Evolutionary conservation across 2,329 filamentous ascomycete species (phyloP).

Genomic region (Colletotrichum abscissum): DNA sequence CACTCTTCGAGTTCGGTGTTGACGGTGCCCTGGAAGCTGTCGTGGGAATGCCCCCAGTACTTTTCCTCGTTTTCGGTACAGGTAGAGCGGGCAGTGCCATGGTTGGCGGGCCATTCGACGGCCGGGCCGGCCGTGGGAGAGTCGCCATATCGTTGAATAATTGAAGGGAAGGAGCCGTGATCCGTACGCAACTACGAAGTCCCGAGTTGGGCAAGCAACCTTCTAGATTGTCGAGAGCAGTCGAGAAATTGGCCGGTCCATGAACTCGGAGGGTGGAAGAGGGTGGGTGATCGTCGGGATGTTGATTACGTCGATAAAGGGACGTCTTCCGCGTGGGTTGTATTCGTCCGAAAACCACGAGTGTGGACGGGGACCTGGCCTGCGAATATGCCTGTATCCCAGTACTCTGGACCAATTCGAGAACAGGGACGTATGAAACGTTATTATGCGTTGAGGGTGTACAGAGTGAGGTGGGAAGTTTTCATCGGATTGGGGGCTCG

Average conservation of each 20-base stretch:
- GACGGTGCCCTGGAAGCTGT: conserved; percentile 56
- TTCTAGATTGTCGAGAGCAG: conserved; percentile 25
- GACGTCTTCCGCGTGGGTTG: conserved; percentile 16
- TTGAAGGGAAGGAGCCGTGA: conserved; percentile 21
- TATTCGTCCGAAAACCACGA: conserved; percentile 31
- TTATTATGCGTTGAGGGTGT: conserved; percentile 40
- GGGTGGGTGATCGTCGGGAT: conserved; percentile 17
- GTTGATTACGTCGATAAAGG: conserved; percentile 26
- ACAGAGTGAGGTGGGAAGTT: conserved; percentile 27
- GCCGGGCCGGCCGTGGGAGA: conserved; percentile 74
- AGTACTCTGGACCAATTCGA: conserved; percentile 26
- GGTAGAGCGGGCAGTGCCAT: conserved; percentile 81
- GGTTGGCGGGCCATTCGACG: conserved; percentile 77
- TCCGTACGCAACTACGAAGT: conserved; percentile 7
- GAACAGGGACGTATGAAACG: conserved; percentile 40
- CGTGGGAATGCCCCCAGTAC: conserved; percentile 61
- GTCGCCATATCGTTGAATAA: conserved; percentile 60
- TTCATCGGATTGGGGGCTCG: conserved; percentile 30
- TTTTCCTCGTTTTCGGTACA: conserved; percentile 77
- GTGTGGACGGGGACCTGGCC: conserved; percentile 10
- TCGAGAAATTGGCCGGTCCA: conserved; percentile 42
- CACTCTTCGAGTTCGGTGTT: conserved; percentile 66
- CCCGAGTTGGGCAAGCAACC: conserved; percentile 21
- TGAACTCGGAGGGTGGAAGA: conserved; percentile 38
- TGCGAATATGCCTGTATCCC: conserved; percentile 18